Conservation (phyloP, 2,329 filamentous ascomycete species). For the Fusarium pininemorale region DNA sequence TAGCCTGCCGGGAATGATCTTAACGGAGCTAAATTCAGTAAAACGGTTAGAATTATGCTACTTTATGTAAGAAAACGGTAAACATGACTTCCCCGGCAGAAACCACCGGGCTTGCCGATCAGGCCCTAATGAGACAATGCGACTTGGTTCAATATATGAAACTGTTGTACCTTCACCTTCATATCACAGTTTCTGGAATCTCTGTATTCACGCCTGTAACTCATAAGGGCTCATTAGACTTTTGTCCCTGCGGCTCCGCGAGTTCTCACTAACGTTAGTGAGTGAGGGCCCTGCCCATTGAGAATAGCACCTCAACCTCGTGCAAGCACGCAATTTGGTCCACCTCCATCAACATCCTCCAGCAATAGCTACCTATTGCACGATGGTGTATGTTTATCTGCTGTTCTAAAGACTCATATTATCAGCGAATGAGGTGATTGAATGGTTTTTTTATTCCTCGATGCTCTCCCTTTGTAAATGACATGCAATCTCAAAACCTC, state of each 20-base stretch:
- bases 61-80: no score
- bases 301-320: constrained; percentile 2
- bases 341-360: constrained; percentile 24
- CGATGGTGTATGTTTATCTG: constrained; percentile 15
- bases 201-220: not conserved
- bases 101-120: no score
- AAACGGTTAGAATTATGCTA: no score
- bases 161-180: not conserved
- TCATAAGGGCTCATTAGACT: not conserved
- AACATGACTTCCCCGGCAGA: no score
- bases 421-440: not conserved
- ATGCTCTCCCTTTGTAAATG: not conserved
- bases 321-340: constrained; percentile 42
- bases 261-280: constrained; percentile 8
- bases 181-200: not conserved
- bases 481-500: not conserved
- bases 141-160: not conserved
- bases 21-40: no score
- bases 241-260: not conserved
- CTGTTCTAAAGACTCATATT: constrained; percentile 1
- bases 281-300: not conserved
- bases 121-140: not conserved
- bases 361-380: constrained; percentile 11
- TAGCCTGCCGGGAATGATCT: no score
- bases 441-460: not conserved